Conservation (phyloP, 352 stramenopile genomes). For the Globisporangium iwayamae region DNA sequence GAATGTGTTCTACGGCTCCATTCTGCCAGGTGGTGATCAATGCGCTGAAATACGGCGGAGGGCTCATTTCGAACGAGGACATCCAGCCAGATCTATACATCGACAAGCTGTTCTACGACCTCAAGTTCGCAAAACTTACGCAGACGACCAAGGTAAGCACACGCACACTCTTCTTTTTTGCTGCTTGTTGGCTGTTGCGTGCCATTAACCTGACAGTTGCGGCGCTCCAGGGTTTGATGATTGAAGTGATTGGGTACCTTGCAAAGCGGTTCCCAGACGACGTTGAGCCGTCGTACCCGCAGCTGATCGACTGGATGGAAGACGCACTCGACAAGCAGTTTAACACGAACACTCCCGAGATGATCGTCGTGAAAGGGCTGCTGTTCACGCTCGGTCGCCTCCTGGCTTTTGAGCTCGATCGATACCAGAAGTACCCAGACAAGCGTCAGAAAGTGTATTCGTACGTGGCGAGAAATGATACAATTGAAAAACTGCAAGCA, state of each 20-base stretch:
- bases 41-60: slow-evolving; percentile 41
- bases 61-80: slow-evolving; percentile 35
- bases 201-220: not conserved
- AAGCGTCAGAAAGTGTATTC: slow-evolving; percentile 63
- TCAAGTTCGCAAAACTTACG: slow-evolving; percentile 68
- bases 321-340: slow-evolving; percentile 75
- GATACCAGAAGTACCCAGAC: slow-evolving; percentile 33
- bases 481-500: not conserved
- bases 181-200: not conserved
- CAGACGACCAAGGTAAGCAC: slow-evolving; percentile 55
- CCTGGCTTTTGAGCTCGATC: slow-evolving; percentile 44
- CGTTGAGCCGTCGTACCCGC: slow-evolving; percentile 21
- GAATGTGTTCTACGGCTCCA: not conserved
- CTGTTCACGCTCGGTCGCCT: slow-evolving; percentile 57
- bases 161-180: not conserved
- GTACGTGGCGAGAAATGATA: slow-evolving; percentile 20
- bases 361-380: slow-evolving; percentile 72
- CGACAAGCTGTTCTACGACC: slow-evolving; percentile 72
- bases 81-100: slow-evolving; percentile 49
- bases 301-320: slow-evolving; percentile 66
- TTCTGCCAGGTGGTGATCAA: slow-evolving; percentile 46
- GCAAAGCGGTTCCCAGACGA: slow-evolving; percentile 46
- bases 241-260: slow-evolving; percentile 60
- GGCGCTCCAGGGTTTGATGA: slow-evolving; percentile 39
- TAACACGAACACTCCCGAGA: slow-evolving; percentile 50